Percentiles rank a stretch among this genome's conserved stretches.
phyloP scores from a whole-genome alignment of 2,329 filamentous ascomycete genomes.

The Paraconiothyrium brasiliense region DNA sequence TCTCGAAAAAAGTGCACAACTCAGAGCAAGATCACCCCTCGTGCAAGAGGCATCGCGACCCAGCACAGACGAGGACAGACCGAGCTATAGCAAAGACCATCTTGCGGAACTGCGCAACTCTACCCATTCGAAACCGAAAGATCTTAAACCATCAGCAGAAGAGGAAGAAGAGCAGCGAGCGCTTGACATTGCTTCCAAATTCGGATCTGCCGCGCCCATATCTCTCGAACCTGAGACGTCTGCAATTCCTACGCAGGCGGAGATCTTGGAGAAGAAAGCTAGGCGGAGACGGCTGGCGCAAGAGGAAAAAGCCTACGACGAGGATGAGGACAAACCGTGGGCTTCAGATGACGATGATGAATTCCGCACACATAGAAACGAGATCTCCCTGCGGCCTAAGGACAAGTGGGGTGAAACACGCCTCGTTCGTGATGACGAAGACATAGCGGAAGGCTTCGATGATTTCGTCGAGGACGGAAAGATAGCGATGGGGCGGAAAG shows the following conservation, averaged over 20 bases:
- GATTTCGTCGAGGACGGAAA: slow-evolving; percentile 87
- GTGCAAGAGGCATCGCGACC: slow-evolving; percentile 61
- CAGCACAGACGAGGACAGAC: slow-evolving; percentile 69
- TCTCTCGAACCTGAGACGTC: slow-evolving; percentile 42
- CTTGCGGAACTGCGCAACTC: slow-evolving; percentile 85
- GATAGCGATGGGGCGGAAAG: slow-evolving; percentile 79
- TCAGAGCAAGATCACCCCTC: slow-evolving; percentile 63
- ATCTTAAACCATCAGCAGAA: slow-evolving; percentile 55
- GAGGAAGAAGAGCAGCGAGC: slow-evolving; percentile 57
- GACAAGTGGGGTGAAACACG: slow-evolving; percentile 74
- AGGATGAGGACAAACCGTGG: slow-evolving; percentile 55
- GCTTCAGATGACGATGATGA: slow-evolving; percentile 54
- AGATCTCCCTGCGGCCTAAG: slow-evolving; percentile 62
- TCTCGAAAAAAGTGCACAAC: slow-evolving; percentile 71
- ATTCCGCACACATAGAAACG: slow-evolving; percentile 47
- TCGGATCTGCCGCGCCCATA: slow-evolving; percentile 62
- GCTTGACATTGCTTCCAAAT: slow-evolving; percentile 60
- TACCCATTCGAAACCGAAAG: slow-evolving; percentile 82
- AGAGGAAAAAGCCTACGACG: slow-evolving; percentile 69
- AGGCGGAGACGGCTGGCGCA: slow-evolving; percentile 82
- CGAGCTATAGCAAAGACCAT: slow-evolving; percentile 86
- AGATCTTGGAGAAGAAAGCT: slow-evolving; percentile 91
- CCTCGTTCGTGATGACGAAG: slow-evolving; percentile 85
- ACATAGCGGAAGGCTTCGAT: slow-evolving; percentile 92
- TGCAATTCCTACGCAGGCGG: slow-evolving; percentile 79